Evolutionary conservation across 345 rosid species (phyloP).

Genomic region (Citrus australasica): DNA sequence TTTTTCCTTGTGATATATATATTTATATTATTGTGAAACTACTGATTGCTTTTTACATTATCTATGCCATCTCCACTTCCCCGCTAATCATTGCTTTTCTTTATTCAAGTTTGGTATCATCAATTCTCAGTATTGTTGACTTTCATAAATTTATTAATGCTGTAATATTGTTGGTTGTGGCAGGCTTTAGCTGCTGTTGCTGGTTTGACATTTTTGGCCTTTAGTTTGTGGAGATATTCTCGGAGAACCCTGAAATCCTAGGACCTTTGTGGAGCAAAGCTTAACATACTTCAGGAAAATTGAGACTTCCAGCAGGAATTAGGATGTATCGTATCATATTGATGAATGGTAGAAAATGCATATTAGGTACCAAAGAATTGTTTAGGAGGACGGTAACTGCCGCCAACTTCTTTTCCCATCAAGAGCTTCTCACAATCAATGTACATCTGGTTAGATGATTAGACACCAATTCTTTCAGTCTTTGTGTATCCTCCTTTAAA

Average conservation of each 20-base stretch:
- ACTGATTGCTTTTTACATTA: not conserved
- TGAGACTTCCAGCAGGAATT: not conserved
- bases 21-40: not conserved
- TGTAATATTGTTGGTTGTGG: conserved; percentile 15
- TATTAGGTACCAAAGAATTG: not conserved
- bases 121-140: not conserved
- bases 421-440: not conserved
- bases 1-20: not conserved
- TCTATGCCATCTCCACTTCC: not conserved
- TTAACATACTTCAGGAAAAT: not conserved
- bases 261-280: not conserved
- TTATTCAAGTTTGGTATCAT: not conserved
- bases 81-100: not conserved
- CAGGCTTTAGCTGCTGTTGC: conserved; percentile 71
- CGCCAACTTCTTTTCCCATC: not conserved
- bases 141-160: not conserved
- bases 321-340: not conserved
- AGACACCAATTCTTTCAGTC: not conserved
- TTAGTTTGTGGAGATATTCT: conserved; percentile 66
- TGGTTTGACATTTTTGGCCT: conserved; percentile 42
- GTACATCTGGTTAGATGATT: not conserved
- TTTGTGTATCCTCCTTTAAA: not conserved
- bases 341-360: not conserved
- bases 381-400: not conserved
- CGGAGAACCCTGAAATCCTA: conserved; percentile 31